Percentiles rank a stretch among this genome's conserved stretches.
Conservation (phyloP, 257 asterid genomes). For the Jasminum sambac region DNA sequence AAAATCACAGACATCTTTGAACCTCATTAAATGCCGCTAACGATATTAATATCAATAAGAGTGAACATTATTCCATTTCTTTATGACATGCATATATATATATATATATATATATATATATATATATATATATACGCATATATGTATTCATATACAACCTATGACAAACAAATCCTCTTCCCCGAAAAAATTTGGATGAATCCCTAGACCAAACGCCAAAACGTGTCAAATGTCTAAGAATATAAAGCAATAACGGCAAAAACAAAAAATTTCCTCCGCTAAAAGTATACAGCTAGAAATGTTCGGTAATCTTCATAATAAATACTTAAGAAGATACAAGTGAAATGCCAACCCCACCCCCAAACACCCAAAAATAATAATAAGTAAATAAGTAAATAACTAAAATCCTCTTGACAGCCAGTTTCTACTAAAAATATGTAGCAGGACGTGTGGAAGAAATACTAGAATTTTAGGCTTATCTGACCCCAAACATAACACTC, state of each 20-base stretch:
- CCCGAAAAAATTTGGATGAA: background rate
- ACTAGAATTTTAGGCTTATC: slow-evolving; percentile 19
- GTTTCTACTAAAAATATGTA: background rate
- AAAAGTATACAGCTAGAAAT: background rate
- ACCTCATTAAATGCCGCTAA: background rate
- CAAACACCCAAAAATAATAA: background rate
- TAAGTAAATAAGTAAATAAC: slow-evolving; percentile 7
- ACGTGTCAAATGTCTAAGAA: background rate
- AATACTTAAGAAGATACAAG: background rate
- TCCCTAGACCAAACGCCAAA: background rate
- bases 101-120: slow-evolving; percentile 8
- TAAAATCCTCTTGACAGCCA: background rate
- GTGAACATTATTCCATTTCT: slow-evolving; percentile 3
- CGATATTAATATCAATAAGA: background rate
- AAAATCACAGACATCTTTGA: background rate
- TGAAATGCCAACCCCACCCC: background rate
- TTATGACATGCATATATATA: background rate
- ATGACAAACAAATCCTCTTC: background rate
- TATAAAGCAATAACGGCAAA: slow-evolving; percentile 14
- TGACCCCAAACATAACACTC: slow-evolving; percentile 11
- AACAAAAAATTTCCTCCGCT: slow-evolving; percentile 4
- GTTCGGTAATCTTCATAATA: slow-evolving; percentile 5
- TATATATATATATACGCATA: no score
- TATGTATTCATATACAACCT: slow-evolving; percentile 1
- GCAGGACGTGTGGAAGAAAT: background rate